Base-by-base conservation (phyloP, 2,329 filamentous ascomycete genomes). In the Sphaceloma murrayae region DNA sequence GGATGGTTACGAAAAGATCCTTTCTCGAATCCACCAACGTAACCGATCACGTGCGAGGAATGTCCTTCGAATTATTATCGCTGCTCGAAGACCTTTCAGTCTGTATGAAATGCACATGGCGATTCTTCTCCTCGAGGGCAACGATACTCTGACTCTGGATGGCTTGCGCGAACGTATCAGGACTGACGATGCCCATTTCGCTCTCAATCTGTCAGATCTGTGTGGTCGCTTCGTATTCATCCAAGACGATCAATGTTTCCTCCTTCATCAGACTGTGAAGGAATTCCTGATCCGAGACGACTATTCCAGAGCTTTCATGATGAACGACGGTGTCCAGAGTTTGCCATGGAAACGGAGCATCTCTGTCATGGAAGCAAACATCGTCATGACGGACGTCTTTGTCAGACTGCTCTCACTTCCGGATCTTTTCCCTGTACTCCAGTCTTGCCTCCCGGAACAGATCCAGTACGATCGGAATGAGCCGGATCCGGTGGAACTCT, bases 181-280 rank as follows among this genome's bases (percentile, higher is more conserved):
- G 29, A 3, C 33, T 16, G 26, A 38, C 29, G 14, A 9, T 13
- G 26, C 13, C 8, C 8, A 30, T 3, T 32, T 42, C 4, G 34
- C 47, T 13, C 16, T 13, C 9, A 14, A 31, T 31, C 14, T 34
- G 16, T 17, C 17, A 19, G 27, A 34, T 7, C 43, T 42, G 7
- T 57, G 56, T 39, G 54, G 55, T 8, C 48, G 58, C 3, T 58
- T 60, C 46, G 46, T 58, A 7, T 51, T 46, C 21, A 46, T 58
- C 26, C 47, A 51, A 14, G 43, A 56, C 33, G 46, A 34, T 2
- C 46, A 39, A 21, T 44, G 58, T 13, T 57, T 50, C 43, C 47
- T 59, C n/a, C 51, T 59, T 19, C 57, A 58, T 44, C 53, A 60
- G 33, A 59, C 57, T 10, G 56, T 55, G 11, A 52, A 47, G 34